These are phyloP conservation scores for Malassezia pachydermatis DNA, from an alignment of 1,284 basidiomycete genomes.

Conservation along the genomic window DNA sequence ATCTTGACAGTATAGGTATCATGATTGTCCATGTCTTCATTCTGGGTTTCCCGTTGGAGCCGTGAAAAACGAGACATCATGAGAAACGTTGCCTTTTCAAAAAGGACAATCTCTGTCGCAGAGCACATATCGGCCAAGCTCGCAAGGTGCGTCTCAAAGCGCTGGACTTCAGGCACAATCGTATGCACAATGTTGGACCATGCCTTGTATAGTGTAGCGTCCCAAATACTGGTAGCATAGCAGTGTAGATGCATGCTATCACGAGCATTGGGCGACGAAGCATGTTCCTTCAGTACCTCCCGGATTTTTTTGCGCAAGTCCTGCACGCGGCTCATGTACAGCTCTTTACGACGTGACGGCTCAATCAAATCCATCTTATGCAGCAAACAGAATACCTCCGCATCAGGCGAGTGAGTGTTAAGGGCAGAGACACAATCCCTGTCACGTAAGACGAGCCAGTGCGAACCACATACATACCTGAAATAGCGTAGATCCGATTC, in stretches of 20 bases:
- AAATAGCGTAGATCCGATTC: constrained; percentile 48
- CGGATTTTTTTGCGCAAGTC: constrained; percentile 35
- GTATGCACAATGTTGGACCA: constrained; percentile 97
- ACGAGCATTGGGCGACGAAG: constrained; percentile 53
- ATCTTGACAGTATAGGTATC: not conserved
- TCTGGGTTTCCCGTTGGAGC: too few species aligned
- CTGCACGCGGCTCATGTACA: constrained; percentile 55
- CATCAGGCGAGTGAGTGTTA: constrained; percentile 52
- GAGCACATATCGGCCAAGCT: constrained; percentile 73
- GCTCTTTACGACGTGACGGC: constrained; percentile 54
- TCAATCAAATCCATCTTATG: constrained; percentile 85
- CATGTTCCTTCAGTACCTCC: constrained; percentile 20
- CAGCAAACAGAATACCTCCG: constrained; percentile 76
- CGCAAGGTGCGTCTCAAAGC: constrained; percentile 72
- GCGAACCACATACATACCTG: constrained; percentile 19
- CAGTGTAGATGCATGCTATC: constrained; percentile 42
- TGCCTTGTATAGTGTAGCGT: constrained; percentile 96
- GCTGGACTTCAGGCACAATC: constrained; percentile 83
- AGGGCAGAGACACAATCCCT: constrained; percentile 39
- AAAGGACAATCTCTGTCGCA: constrained; percentile 86
- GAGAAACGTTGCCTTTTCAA: constrained; percentile 93
- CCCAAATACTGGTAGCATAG: constrained; percentile 94
- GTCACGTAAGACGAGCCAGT: too few species aligned
- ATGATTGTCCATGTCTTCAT: not conserved
- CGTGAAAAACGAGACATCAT: constrained; percentile 58